A percentile compares a stretch with the other conserved stretches of the same genome.
phyloP scores from a whole-genome alignment of 1,284 basidiomycete genomes.

The Lentinus polychrous region DNA sequence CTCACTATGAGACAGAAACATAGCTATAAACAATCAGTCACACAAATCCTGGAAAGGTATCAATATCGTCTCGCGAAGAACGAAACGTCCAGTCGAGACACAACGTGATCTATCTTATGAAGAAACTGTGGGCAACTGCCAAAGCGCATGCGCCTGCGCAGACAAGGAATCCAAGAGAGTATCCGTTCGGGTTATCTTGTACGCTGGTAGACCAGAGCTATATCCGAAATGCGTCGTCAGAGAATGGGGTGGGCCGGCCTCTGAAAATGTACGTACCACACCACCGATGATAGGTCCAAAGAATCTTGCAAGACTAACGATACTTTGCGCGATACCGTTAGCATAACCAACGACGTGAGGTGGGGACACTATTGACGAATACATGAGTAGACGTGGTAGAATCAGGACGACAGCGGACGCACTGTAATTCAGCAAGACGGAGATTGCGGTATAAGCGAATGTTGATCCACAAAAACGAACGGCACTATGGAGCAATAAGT shows the following conservation, averaged over 20 bases:
- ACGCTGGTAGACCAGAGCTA: constrained; percentile 76
- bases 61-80: no score
- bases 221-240: not conserved
- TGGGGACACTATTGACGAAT: constrained; percentile 57
- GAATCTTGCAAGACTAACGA: constrained; percentile 76
- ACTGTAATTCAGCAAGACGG: constrained; percentile 80
- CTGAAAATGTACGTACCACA: constrained; percentile 43
- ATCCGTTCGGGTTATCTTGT: constrained; percentile 59
- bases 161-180: constrained; percentile 65
- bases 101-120: constrained; percentile 47
- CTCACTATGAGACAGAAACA: no score
- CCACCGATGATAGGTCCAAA: constrained; percentile 74
- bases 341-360: constrained; percentile 69
- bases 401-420: constrained; percentile 21
- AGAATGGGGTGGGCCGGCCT: not conserved
- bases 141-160: constrained; percentile 55
- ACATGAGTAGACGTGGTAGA: constrained; percentile 4
- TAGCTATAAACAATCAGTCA: no score
- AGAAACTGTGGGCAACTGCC: constrained; percentile 63
- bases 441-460: constrained; percentile 72
- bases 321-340: constrained; percentile 78
- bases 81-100: no score
- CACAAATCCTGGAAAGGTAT: no score
- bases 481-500: constrained; percentile 43
- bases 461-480: constrained; percentile 71